phyloP scores from a whole-genome alignment of 2,329 filamentous ascomycete genomes.

The Colletotrichum sp. region DNA sequence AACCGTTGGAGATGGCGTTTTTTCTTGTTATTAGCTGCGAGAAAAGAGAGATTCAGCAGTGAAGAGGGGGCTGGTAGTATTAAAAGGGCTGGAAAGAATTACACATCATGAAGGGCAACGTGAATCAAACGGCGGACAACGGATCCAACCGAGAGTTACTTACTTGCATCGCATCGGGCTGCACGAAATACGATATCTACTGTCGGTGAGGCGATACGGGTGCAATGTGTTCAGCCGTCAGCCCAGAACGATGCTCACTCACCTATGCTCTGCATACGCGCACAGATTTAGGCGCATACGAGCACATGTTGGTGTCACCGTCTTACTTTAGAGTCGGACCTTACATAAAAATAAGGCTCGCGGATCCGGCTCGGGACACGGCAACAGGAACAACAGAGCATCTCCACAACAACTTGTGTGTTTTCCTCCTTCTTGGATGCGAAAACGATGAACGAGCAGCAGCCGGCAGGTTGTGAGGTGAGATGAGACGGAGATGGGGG shows the following conservation, averaged over 20 bases:
- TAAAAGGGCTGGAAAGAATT: not conserved
- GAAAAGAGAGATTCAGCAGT: not conserved
- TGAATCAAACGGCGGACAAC: not conserved
- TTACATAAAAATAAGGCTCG: not conserved
- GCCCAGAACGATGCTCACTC: not conserved
- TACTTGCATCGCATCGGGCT: not conserved
- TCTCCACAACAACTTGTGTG: not conserved
- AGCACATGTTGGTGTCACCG: not conserved
- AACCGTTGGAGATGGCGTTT: not conserved
- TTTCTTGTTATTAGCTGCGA: not conserved
- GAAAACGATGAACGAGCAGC: not conserved
- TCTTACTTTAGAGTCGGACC: not conserved
- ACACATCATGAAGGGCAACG: not conserved
- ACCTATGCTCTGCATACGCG: not conserved
- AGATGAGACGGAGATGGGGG: not conserved
- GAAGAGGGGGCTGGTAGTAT: not conserved
- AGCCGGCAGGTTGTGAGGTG: not conserved
- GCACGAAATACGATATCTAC: not conserved
- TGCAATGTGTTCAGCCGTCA: not conserved
- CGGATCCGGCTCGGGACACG: not conserved
- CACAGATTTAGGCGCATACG: slow-evolving; percentile 4
- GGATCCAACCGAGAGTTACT: not conserved
- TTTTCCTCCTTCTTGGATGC: not conserved
- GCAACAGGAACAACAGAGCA: not conserved
- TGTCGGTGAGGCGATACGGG: not conserved